Evolutionary conservation across 768 basidiomycete genomes (phyloP).

Genomic region (Kwoniella sp.): DNA sequence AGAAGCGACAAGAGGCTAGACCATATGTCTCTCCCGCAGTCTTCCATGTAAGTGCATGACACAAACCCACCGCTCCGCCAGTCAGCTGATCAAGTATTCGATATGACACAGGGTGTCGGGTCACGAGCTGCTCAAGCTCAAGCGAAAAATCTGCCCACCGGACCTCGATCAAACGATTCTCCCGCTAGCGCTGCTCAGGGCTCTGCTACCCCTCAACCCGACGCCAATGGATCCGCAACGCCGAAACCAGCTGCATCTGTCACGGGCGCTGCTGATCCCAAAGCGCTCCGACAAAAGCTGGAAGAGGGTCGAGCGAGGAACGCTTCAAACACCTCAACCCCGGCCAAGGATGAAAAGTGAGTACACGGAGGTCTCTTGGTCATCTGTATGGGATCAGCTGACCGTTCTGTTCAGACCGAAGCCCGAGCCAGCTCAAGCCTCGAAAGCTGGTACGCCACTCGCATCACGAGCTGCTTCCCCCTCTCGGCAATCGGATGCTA

Average conservation of each 20-base stretch:
- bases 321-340: neutral
- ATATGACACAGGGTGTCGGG: constrained; percentile 14
- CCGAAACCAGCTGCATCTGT: neutral
- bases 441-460: constrained; percentile 6
- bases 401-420: neutral
- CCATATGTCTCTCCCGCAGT: constrained; percentile 30
- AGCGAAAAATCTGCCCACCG: constrained; percentile 12
- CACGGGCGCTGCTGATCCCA: constrained; percentile 21
- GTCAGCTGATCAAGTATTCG: too few relatives aligned
- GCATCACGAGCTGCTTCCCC: constrained; percentile 14
- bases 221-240: too few relatives aligned
- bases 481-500: neutral
- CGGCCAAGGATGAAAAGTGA: constrained; percentile 32
- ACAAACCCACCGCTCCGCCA: too few relatives aligned
- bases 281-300: constrained; percentile 30
- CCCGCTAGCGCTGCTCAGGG: constrained; percentile 7
- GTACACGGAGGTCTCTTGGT: too few relatives aligned
- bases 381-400: constrained; percentile 1
- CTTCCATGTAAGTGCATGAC: constrained; percentile 36
- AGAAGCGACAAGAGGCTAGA: constrained; percentile 32
- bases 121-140: constrained; percentile 12
- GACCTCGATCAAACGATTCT: constrained; percentile 13
- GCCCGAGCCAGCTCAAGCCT: constrained; percentile 6
- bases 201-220: constrained; percentile 2
- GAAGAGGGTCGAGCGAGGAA: constrained; percentile 19